These are phyloP conservation scores for Aspergillus sp. DNA, from an alignment of 2,329 filamentous ascomycete species.

Conservation along the genomic window DNA sequence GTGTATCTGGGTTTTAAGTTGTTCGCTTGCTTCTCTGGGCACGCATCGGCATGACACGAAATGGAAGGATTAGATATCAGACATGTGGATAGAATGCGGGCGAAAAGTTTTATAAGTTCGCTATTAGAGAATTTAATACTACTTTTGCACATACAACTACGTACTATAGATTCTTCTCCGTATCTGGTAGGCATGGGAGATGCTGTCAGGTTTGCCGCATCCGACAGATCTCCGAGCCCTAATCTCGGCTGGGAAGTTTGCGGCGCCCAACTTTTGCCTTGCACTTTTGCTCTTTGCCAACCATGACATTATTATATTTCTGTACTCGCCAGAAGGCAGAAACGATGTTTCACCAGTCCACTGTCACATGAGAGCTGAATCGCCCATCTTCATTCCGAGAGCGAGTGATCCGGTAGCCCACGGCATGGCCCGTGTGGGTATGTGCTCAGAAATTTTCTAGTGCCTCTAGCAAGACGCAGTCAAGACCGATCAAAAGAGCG, in stretches of 20 bases:
- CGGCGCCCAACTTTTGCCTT: not conserved
- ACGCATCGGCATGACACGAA: not conserved
- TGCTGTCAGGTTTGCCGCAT: not conserved
- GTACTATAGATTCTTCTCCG: not conserved
- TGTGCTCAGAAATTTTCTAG: too few species aligned
- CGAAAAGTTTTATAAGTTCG: conserved; percentile 6
- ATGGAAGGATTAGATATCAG: conserved; percentile 1
- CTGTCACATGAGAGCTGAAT: too few species aligned
- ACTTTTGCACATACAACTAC: not conserved
- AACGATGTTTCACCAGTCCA: not conserved
- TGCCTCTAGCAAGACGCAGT: too few species aligned
- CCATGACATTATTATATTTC: not conserved
- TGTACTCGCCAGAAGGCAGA: not conserved
- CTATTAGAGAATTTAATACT: conserved; percentile 8
- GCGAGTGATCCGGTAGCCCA: too few species aligned
- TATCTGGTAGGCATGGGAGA: too few species aligned
- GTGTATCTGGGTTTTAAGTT: not conserved
- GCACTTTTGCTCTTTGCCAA: not conserved
- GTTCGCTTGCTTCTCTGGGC: not conserved
- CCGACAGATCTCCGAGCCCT: not conserved
- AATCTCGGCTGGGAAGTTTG: not conserved
- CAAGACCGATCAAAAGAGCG: too few species aligned
- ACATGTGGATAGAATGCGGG: conserved; percentile 4
- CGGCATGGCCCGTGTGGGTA: too few species aligned
- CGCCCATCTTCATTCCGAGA: too few species aligned